These are phyloP conservation scores for Cerrena zonata DNA, from an alignment of 1,284 basidiomycete species.

Conservation along the genomic window DNA sequence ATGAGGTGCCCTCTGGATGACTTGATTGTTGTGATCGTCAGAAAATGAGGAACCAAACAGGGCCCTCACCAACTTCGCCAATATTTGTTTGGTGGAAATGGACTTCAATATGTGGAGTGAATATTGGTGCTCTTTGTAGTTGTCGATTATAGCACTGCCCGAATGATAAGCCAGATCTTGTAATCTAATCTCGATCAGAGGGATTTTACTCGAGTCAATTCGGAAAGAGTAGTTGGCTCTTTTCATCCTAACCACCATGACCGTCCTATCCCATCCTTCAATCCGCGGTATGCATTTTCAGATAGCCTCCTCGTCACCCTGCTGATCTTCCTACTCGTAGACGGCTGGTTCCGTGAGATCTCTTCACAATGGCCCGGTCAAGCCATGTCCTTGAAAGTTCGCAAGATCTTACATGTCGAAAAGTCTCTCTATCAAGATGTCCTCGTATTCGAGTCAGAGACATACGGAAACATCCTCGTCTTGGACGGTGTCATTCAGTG, in stretches of 20 bases:
- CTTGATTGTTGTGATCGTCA: too few species aligned
- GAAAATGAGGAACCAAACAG: too few species aligned
- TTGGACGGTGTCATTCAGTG: conserved; percentile 95
- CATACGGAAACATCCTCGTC: conserved; percentile 93
- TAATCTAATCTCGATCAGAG: neutral
- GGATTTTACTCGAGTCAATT: neutral
- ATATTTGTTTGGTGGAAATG: too few species aligned
- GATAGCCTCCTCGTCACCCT: neutral
- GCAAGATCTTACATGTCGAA: conserved; percentile 91
- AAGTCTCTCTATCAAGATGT: conserved; percentile 93
- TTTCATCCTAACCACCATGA: neutral
- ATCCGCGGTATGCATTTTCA: neutral
- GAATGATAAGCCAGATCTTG: too few species aligned
- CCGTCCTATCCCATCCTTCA: neutral
- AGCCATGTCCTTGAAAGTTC: conserved; percentile 93
- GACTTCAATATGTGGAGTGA: too few species aligned
- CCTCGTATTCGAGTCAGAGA: conserved; percentile 90
- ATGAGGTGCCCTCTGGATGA: too few species aligned
- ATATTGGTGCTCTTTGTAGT: too few species aligned
- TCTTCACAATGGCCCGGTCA: conserved; percentile 96
- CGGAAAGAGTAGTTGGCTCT: neutral
- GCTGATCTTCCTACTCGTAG: conserved; percentile 33
- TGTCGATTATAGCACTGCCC: too few species aligned
- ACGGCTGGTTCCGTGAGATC: conserved; percentile 98
- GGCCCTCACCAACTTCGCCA: too few species aligned